phyloP scores from a whole-genome alignment of 106 monocot species.

The Apostasia shenzhenica region DNA sequence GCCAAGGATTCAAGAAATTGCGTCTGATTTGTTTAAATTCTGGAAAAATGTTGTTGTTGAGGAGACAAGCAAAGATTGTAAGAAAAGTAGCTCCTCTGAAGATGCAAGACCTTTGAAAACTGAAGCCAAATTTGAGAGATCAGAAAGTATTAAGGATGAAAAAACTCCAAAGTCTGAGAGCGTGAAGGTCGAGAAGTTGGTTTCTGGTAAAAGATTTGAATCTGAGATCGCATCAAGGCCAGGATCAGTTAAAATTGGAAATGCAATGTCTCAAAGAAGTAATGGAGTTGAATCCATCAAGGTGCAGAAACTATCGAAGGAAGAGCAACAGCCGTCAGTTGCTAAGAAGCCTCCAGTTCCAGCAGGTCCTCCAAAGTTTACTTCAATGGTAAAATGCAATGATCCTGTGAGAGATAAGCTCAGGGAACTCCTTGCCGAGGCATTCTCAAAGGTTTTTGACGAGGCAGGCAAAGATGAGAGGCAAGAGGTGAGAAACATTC shows the following conservation, averaged over 20 bases:
- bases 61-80: slow-evolving; percentile 51
- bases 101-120: slow-evolving; percentile 8
- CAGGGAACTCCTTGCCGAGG: slow-evolving; percentile 69
- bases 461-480: slow-evolving; percentile 45
- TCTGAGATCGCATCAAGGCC: slow-evolving; percentile 7
- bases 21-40: slow-evolving; percentile 57
- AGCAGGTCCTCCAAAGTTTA: slow-evolving; percentile 36
- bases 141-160: slow-evolving; percentile 16
- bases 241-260: slow-evolving; percentile 19
- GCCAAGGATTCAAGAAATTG: slow-evolving; percentile 53
- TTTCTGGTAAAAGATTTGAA: not conserved
- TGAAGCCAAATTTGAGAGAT: slow-evolving; percentile 11
- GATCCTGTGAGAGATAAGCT: slow-evolving; percentile 61
- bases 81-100: slow-evolving; percentile 26
- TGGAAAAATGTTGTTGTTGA: slow-evolving; percentile 88
- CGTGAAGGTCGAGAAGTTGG: slow-evolving; percentile 20
- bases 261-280: slow-evolving; percentile 2
- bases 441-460: slow-evolving; percentile 51
- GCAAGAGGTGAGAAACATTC: slow-evolving; percentile 50
- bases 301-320: not conserved
- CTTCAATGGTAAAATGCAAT: slow-evolving; percentile 65
- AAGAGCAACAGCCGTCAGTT: slow-evolving; percentile 4
- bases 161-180: slow-evolving; percentile 15
- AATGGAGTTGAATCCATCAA: not conserved
- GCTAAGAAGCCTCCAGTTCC: slow-evolving; percentile 12